These are phyloP conservation scores for Thraustochytrium sp. DNA, from an alignment of 352 stramenopile species.

Conservation along the genomic window DNA sequence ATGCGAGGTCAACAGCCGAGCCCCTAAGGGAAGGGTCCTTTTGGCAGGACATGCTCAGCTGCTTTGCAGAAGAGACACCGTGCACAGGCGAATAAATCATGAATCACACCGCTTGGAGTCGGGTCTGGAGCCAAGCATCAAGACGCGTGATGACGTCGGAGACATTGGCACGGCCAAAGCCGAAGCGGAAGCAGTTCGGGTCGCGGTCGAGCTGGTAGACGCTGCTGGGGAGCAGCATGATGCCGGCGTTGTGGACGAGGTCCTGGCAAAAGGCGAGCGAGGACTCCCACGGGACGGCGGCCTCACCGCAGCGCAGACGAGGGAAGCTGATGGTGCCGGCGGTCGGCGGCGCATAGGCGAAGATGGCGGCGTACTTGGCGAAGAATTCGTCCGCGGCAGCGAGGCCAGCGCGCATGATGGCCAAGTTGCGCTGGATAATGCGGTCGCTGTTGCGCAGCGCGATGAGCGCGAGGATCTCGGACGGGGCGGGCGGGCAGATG, in stretches of 20 bases:
- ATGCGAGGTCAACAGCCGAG: no score
- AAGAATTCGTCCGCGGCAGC: constrained; percentile 53
- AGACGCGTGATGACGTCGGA: constrained; percentile 37
- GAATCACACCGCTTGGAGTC: no score
- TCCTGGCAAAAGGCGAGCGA: constrained; percentile 48
- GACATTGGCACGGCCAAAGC: constrained; percentile 51
- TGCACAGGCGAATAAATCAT: no score
- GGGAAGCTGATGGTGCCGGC: constrained; percentile 55
- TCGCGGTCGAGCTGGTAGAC: constrained; percentile 49
- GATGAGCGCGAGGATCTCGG: constrained; percentile 62
- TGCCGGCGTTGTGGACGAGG: constrained; percentile 51
- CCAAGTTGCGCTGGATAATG: constrained; percentile 51
- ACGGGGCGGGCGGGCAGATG: constrained; percentile 60
- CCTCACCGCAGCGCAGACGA: constrained; percentile 27
- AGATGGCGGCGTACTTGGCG: constrained; percentile 49
- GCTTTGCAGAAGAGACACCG: no score
- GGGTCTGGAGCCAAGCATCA: background rate
- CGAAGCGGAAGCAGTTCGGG: constrained; percentile 52
- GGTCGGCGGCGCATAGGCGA: constrained; percentile 52
- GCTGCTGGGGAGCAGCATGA: constrained; percentile 53
- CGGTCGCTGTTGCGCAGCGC: constrained; percentile 53
- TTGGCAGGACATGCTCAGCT: no score
- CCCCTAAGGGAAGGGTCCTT: no score
- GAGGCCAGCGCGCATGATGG: constrained; percentile 47
- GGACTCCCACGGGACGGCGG: constrained; percentile 6